Base-by-base conservation (phyloP, 2,329 filamentous ascomycete species). In the Exophiala viscosa region DNA sequence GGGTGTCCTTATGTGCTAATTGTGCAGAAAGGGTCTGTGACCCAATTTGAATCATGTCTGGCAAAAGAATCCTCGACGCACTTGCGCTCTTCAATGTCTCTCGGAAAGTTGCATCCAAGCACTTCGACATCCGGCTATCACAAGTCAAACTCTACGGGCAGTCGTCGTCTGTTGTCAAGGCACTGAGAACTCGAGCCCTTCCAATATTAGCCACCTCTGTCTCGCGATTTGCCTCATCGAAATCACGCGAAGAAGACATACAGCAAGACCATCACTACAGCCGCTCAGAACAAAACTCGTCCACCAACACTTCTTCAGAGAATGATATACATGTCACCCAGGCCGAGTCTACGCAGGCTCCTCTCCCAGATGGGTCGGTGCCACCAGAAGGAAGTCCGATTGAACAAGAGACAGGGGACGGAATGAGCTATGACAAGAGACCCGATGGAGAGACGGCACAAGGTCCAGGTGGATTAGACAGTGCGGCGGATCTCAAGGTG, bases 21-120 rank as follows among this genome's bases (percentile, higher is more conserved):
- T 23, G n/a, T 31, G 17, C 7, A 11, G 18, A 20, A 9, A 23
- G 40, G 54, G 47, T 41, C 42, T 18, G 13, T 45, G 50, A 52
- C 40, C 28, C 36, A 13, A 14, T 20, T 20, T 20, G 14, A 35
- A 54, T 17, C 43, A 81, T 81, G 78, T 74, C 77, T 49, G 77
- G 77, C 52, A 77, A 81, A 79, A 72, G 85, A 81, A 72, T 82
- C 78, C 65, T 90, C 66, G 88, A 91, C 73, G 74, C 87, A 63
- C 82, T 84, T 61, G 81, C 84, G 55, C 76, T 91, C 59, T 76
- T 86, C 68, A 83, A 79, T 74, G 87, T 83, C 66, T 85, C 86
- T 45, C 81, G 84, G 54, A 80, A 80, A 32, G 78, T 91, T 55
- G 86, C 85, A 64, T 76, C 70, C 69, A 80, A 83, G 67, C 83